A percentile compares a stretch with the other conserved stretches of the same genome.
These are phyloP conservation scores for Lupinus albus DNA, from an alignment of 306 rosid species.

Conservation along the genomic window DNA sequence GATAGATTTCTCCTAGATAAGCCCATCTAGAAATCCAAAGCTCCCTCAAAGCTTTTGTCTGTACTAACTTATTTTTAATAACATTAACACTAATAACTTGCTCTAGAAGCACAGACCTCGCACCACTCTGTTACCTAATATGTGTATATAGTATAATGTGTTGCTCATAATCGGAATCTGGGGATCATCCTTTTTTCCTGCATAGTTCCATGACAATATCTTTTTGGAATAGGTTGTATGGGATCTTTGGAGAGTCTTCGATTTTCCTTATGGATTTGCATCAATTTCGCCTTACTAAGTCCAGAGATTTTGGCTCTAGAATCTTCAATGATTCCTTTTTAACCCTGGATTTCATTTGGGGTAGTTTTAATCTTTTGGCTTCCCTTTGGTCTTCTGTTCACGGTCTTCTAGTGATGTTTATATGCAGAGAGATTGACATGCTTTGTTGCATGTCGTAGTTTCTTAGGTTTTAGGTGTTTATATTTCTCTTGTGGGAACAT, in stretches of 20 bases:
- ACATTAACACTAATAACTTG: neutral
- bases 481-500: no score
- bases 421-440: no score
- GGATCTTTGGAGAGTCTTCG: neutral
- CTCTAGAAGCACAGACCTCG: neutral
- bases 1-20: neutral
- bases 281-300: neutral
- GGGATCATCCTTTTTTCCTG: neutral
- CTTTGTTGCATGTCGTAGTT: no score
- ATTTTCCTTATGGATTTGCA: neutral
- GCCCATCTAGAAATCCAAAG: neutral
- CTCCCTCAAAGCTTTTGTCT: neutral
- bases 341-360: no score
- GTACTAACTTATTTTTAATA: no score
- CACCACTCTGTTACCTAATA: neutral
- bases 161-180: neutral
- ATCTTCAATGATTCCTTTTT: no score
- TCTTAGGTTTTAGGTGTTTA: no score
- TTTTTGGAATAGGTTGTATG: neutral
- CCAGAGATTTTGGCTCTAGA: neutral
- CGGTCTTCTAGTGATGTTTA: no score
- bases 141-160: neutral
- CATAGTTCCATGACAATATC: neutral
- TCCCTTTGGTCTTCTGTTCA: no score
- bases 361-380: no score